Evolutionary conservation across 139 green algal species (phyloP).

Genomic region (Pycnococcus provasolii): DNA sequence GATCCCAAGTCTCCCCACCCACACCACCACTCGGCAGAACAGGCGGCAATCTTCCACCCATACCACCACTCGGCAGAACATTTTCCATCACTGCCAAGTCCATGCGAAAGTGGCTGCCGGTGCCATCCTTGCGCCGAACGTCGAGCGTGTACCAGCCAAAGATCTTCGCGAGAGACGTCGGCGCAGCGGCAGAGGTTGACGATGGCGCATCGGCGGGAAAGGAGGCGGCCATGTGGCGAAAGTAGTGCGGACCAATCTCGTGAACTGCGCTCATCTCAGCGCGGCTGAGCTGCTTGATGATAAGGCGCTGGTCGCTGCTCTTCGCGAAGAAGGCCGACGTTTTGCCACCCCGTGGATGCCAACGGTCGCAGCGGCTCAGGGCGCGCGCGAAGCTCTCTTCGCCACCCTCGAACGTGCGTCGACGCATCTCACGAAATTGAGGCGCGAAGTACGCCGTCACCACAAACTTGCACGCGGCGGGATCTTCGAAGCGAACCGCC

Average conservation of each 20-base stretch:
- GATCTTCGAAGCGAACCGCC: too few relatives aligned
- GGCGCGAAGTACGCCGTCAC: conserved; percentile 33
- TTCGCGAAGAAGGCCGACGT: conserved; percentile 87
- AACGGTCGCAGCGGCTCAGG: conserved; percentile 64
- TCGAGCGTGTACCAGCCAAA: conserved; percentile 75
- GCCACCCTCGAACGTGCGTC: conserved; percentile 34
- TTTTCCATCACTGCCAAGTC: too few relatives aligned
- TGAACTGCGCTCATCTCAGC: conserved; percentile 60
- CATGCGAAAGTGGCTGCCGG: too few relatives aligned
- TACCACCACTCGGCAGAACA: too few relatives aligned
- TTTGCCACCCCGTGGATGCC: conserved; percentile 71
- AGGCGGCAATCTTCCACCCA: too few relatives aligned
- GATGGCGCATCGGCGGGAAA: conserved; percentile 19
- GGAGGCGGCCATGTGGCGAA: conserved; percentile 55
- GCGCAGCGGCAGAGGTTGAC: neutral
- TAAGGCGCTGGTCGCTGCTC: conserved; percentile 60
- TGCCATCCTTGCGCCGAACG: too few relatives aligned
- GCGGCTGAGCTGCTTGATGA: conserved; percentile 37
- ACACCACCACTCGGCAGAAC: too few relatives aligned
- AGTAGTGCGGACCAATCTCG: conserved; percentile 74
- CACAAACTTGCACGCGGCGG: conserved; percentile 6
- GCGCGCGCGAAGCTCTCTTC: conserved; percentile 67
- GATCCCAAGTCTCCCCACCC: too few relatives aligned
- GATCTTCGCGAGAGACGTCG: conserved; percentile 82
- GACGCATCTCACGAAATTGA: conserved; percentile 32